Evolutionary conservation across 1,284 basidiomycete species (phyloP), one percentile per base, ranked within the genome.

Genomic region (Spongiforma sp.): DNA sequence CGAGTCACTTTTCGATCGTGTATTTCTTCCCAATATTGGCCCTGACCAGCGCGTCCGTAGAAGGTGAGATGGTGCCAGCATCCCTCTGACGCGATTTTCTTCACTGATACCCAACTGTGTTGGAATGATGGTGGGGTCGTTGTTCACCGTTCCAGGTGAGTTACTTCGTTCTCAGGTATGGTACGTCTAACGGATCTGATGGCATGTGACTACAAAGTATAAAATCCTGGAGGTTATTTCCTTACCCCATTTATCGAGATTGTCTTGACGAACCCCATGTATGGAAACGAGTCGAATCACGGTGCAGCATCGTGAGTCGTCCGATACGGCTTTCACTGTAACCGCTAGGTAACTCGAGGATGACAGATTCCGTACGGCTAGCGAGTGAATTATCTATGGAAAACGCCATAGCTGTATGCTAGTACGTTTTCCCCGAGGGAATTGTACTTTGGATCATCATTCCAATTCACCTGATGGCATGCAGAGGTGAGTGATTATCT

Each of bases 21-120:
- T 93, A 93, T 77, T 93, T 93, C 78, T 93, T 87, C 74, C 94
- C 94, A 4, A 91, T 92, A 77, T 95, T 95, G 15, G 82, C 86
- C 68, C 78, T 93, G 58, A 87, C 89, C 15, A 90, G 83, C 57
- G 88, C 92, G 12, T 88, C 89, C 10, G 80, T 79, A 15, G 86
- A 87, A 46, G 87, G 87, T 87, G 69, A 67, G 80, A 62, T 9
- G 12, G 37, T 60, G 59, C 52, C 41, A n/a, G n/a, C 6, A 12
- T 24, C 64, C 37, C 70, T 48, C 19, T 26, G 7, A 37, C 15
- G 90, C 93, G 94, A 7, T 79, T 91, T 3, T 94, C 95, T 74
- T 75, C 95, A 17, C 78, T n/a, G n/a, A n/a, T 94, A 21, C 94
- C 94, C 0, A 94, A 94, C 69, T 91, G 90, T 54, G 68, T 91